These are phyloP conservation scores for Stipa capillata DNA, from an alignment of 176 grass and related monocot species.

Conservation along the genomic window DNA sequence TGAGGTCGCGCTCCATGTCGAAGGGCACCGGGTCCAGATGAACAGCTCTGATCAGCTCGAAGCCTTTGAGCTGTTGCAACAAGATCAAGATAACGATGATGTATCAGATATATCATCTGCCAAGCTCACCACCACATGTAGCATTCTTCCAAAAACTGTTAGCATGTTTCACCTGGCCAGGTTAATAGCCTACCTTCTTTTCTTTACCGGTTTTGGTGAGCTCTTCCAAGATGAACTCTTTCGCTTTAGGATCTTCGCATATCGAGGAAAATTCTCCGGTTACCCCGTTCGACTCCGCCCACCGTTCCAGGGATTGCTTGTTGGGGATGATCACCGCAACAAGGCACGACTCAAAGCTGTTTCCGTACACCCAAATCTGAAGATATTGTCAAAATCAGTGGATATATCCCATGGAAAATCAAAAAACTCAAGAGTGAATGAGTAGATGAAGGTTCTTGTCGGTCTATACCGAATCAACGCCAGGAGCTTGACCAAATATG, in stretches of 20 bases:
- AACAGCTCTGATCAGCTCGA: conserved; percentile 81
- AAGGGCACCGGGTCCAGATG: conserved; percentile 77
- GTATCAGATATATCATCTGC: conserved; percentile 4
- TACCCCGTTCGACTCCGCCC: conserved; percentile 66
- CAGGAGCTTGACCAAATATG: conserved; percentile 73
- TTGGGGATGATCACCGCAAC: conserved; percentile 81
- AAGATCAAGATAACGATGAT: conserved; percentile 3
- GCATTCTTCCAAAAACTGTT: background rate
- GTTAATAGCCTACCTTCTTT: conserved; percentile 48
- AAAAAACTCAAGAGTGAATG: background rate
- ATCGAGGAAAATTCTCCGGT: conserved; percentile 45
- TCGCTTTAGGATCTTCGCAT: conserved; percentile 54
- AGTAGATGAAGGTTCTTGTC: background rate
- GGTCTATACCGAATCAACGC: conserved; percentile 64
- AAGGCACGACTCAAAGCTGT: conserved; percentile 89
- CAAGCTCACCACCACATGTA: background rate
- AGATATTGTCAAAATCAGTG: background rate
- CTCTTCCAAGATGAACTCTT: conserved; percentile 65
- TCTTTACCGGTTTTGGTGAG: conserved; percentile 61
- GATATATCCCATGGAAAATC: background rate
- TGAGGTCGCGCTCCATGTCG: conserved; percentile 84
- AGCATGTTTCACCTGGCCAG: background rate
- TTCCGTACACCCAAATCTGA: conserved; percentile 96
- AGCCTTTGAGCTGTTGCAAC: conserved; percentile 78
- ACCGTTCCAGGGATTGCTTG: conserved; percentile 56